Evolutionary conservation across 1,284 basidiomycete species (phyloP).

Genomic region (Sanghuangporus baumii): DNA sequence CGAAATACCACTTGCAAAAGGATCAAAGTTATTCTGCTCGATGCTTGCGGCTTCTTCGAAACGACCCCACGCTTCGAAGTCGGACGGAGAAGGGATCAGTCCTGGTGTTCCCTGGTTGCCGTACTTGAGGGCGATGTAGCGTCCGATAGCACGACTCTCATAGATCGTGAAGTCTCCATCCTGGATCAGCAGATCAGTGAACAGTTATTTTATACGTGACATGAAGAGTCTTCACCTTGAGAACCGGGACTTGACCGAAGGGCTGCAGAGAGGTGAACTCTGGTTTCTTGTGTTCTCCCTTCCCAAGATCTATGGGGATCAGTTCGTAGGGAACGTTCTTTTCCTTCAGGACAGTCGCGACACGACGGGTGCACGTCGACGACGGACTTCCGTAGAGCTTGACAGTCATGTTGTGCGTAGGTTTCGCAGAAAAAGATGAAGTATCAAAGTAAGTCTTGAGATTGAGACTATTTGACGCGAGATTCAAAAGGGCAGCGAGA

Average conservation of each 20-base stretch:
- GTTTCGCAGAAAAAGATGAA: background rate
- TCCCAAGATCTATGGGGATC: slow-evolving; percentile 7
- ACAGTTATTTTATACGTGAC: background rate
- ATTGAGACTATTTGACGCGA: background rate
- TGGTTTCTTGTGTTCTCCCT: slow-evolving; percentile 11
- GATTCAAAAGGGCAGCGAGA: slow-evolving; percentile 11
- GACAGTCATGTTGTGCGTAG: background rate
- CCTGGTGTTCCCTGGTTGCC: slow-evolving; percentile 16
- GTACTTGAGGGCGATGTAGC: slow-evolving; percentile 37
- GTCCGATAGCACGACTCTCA: slow-evolving; percentile 42
- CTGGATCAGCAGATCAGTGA: background rate
- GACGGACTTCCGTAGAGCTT: slow-evolving; percentile 7
- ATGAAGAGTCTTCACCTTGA: slow-evolving; percentile 1
- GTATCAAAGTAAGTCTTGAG: background rate
- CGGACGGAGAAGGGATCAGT: slow-evolving; percentile 25
- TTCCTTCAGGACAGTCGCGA: slow-evolving; percentile 17
- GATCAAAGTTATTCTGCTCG: slow-evolving; percentile 49
- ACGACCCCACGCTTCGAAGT: slow-evolving; percentile 34
- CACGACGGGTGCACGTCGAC: slow-evolving; percentile 18
- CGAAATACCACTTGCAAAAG: slow-evolving; percentile 34
- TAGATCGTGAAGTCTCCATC: slow-evolving; percentile 29
- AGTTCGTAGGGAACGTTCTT: slow-evolving; percentile 15
- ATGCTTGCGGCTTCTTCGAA: slow-evolving; percentile 54
- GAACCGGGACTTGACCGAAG: slow-evolving; percentile 17
- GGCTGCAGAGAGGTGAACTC: slow-evolving; percentile 14